These are phyloP conservation scores for Acacia acuminata DNA, from an alignment of 306 rosid genomes.

Conservation along the genomic window DNA sequence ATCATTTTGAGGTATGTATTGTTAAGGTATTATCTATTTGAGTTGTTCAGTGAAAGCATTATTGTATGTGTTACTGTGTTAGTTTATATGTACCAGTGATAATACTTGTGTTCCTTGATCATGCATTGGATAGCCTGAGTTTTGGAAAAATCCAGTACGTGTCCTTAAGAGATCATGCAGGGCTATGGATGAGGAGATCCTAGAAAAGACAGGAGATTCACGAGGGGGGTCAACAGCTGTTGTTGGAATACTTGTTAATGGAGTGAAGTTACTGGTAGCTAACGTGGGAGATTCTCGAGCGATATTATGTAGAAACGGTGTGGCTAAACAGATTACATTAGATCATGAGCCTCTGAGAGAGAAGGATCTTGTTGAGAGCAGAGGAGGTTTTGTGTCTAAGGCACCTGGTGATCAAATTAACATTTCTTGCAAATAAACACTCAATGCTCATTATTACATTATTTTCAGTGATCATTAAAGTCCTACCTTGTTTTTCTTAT, in stretches of 20 bases:
- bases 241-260: conserved; percentile 56
- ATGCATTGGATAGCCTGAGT: conserved; percentile 46
- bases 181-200: conserved; percentile 50
- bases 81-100: background rate
- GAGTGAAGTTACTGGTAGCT: conserved; percentile 46
- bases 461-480: background rate
- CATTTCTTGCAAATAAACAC: background rate
- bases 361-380: conserved; percentile 54
- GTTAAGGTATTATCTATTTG: background rate
- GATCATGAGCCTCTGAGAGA: conserved; percentile 65
- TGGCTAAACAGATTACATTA: conserved; percentile 46
- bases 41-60: background rate
- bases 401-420: conserved; percentile 41
- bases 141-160: conserved; percentile 56
- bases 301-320: conserved; percentile 45
- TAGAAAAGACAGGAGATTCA: conserved; percentile 41
- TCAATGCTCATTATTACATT: background rate
- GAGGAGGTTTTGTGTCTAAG: conserved; percentile 54
- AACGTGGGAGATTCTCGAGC: conserved; percentile 69
- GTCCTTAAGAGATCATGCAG: conserved; percentile 57
- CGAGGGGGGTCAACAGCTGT: conserved; percentile 71
- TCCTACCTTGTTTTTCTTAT: too few relatives aligned
- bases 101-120: conserved; percentile 23
- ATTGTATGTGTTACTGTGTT: background rate
- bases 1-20: background rate